A percentile compares a stretch with the other conserved stretches of the same genome.
Conservation (phyloP, 805 yeast genomes). For the Nakazawaea wickerhamii region DNA sequence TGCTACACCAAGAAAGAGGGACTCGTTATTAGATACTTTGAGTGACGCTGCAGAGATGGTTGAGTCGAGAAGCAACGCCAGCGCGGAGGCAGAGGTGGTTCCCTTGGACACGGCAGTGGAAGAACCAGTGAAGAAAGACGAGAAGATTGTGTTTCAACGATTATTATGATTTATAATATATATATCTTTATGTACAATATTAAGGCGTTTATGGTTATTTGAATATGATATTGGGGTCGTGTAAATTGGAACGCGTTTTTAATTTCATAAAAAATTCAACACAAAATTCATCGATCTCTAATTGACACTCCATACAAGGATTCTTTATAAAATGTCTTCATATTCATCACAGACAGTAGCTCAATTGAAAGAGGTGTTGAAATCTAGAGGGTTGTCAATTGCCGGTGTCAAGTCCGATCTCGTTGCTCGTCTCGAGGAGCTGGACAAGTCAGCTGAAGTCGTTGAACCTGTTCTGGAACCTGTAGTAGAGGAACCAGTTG, state of each 20-base stretch:
- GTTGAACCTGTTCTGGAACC: conserved; percentile 11
- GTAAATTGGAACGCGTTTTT: too few species aligned
- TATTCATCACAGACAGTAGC: conserved; percentile 71
- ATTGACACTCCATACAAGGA: background rate
- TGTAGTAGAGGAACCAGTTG: background rate
- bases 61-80: conserved; percentile 2
- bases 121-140: background rate
- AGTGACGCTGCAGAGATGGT: conserved; percentile 7
- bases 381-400: conserved; percentile 57
- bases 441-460: conserved; percentile 33
- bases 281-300: background rate
- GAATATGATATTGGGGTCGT: too few species aligned
- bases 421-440: conserved; percentile 56
- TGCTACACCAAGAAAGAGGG: background rate
- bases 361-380: conserved; percentile 76
- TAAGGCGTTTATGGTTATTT: too few species aligned
- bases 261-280: background rate
- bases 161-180: conserved; percentile 2
- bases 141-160: conserved; percentile 8
- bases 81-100: too few species aligned
- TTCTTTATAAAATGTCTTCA: conserved; percentile 35
- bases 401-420: conserved; percentile 82
- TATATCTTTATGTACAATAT: background rate
- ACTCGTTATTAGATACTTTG: conserved; percentile 10
- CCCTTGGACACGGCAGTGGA: too few species aligned